Evolutionary conservation across 2,329 filamentous ascomycete species (phyloP), one percentile per base, ranked within the genome.

Genomic region (Dendryphion nanum): DNA sequence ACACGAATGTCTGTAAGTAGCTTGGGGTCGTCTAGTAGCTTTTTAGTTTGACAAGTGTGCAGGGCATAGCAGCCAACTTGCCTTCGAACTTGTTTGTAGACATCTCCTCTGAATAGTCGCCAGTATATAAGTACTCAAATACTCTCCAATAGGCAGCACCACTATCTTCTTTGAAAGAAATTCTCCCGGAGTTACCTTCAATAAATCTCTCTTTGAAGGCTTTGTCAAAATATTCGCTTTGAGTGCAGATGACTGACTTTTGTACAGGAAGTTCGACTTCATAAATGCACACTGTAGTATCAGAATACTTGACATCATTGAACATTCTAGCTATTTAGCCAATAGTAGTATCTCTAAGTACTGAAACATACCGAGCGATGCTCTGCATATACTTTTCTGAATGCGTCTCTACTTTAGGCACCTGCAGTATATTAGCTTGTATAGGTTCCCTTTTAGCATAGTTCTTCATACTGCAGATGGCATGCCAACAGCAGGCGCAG

Each of bases 111-210:
- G 33, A 34, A 32, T 48, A 48, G 14, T 38, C 37, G 17, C 42
- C 40, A 29, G 36, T 45, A 23, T 48, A 48, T 19, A 48, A 35
- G 37, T 49, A 44, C 30, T 49, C 41, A 40, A 49, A 44, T 5
- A 46, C 43, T 32, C 45, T 48, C 40, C 36, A 46, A 26, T 48
- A 24, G 19, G 42, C 40, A n/a, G 35, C 35, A 6, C 35, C 42
- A 35, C 42, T 44, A 35, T 24, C 37, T 13, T 45, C 18, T 6
- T 41, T 18, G 33, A 41, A 48, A 33, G 18, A 35, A 28, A 48
- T 15, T 3, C 35, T 32, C 13, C 33, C 30, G 37, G 32, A 40
- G 15, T 16, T 40, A 16, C 43, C 42, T 34, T 48, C 36, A 34
- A 31, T 36, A 26, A 48, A 48, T 15, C 2, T 18, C 12, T 40